phyloP scores from a whole-genome alignment of 768 basidiomycete species.

The Amanita muscaria region DNA sequence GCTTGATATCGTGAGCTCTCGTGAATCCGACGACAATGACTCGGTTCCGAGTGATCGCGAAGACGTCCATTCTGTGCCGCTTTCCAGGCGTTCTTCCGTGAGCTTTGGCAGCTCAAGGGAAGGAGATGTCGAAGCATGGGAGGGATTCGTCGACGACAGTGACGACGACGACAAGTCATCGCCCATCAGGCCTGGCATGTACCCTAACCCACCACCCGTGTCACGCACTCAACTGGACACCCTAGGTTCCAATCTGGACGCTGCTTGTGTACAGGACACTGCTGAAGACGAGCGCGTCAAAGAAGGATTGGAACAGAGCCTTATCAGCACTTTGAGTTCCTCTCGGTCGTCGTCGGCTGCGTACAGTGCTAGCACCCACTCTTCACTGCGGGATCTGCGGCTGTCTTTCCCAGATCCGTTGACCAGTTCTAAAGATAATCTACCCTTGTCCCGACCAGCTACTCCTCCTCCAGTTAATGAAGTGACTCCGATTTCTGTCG shows the following conservation, averaged over 20 bases:
- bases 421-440: slow-evolving; percentile 58
- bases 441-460: slow-evolving; percentile 51
- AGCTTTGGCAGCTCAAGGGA: slow-evolving; percentile 63
- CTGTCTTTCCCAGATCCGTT: slow-evolving; percentile 81
- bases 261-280: slow-evolving; percentile 29
- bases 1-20: slow-evolving; percentile 68
- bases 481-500: slow-evolving; percentile 11
- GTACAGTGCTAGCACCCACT: slow-evolving; percentile 43
- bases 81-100: slow-evolving; percentile 60
- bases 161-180: slow-evolving; percentile 34
- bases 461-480: slow-evolving; percentile 25
- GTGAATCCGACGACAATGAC: slow-evolving; percentile 65
- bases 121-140: slow-evolving; percentile 70
- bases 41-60: slow-evolving; percentile 61
- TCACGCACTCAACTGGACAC: slow-evolving; percentile 23
- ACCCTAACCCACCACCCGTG: slow-evolving; percentile 22
- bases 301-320: slow-evolving; percentile 74
- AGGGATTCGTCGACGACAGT: slow-evolving; percentile 61
- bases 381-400: slow-evolving; percentile 63
- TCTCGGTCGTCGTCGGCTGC: slow-evolving; percentile 58
- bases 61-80: slow-evolving; percentile 40
- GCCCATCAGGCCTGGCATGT: slow-evolving; percentile 23
- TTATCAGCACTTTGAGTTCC: slow-evolving; percentile 69
- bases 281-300: slow-evolving; percentile 63
- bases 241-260: slow-evolving; percentile 20